phyloP scores from a whole-genome alignment of 768 basidiomycete species.

The Bullera alba region DNA sequence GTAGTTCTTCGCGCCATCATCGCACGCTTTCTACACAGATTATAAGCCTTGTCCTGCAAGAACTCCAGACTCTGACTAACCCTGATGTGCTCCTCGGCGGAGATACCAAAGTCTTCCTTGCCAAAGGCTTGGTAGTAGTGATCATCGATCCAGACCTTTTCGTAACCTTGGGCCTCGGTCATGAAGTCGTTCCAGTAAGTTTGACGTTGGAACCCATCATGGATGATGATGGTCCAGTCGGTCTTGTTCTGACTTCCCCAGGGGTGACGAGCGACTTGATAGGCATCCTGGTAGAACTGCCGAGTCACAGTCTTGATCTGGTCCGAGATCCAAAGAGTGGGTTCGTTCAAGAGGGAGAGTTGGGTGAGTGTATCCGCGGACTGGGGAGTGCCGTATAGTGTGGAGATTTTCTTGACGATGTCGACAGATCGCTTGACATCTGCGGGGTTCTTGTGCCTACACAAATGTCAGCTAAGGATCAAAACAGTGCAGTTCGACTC shows the following conservation, averaged over 20 bases:
- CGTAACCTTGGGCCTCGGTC: slow-evolving; percentile 32
- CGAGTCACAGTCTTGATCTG: slow-evolving; percentile 26
- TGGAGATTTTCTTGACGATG: slow-evolving; percentile 26
- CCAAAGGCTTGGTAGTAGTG: slow-evolving; percentile 45
- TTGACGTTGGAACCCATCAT: slow-evolving; percentile 43
- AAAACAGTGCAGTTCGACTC: slow-evolving; percentile 1
- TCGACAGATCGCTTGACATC: slow-evolving; percentile 38
- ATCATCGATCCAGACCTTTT: slow-evolving; percentile 42
- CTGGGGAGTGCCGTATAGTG: slow-evolving; percentile 37
- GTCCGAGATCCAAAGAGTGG: slow-evolving; percentile 32
- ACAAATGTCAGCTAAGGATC: too few relatives aligned
- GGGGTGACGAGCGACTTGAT: slow-evolving; percentile 41
- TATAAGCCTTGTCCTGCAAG: too few relatives aligned
- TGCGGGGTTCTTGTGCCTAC: background rate
- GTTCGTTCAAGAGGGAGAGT: slow-evolving; percentile 44
- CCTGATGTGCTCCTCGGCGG: slow-evolving; percentile 11
- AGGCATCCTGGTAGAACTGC: slow-evolving; percentile 42
- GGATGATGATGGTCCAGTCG: slow-evolving; percentile 30
- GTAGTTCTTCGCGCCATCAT: too few relatives aligned
- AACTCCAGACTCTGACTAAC: background rate
- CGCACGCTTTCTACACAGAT: too few relatives aligned
- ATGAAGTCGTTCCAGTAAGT: slow-evolving; percentile 32
- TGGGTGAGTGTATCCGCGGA: slow-evolving; percentile 43
- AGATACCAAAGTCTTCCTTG: slow-evolving; percentile 26
- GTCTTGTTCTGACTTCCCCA: slow-evolving; percentile 28